phyloP scores from a whole-genome alignment of 148 eudicot genomes.

The Vaccinium myrtillus region DNA sequence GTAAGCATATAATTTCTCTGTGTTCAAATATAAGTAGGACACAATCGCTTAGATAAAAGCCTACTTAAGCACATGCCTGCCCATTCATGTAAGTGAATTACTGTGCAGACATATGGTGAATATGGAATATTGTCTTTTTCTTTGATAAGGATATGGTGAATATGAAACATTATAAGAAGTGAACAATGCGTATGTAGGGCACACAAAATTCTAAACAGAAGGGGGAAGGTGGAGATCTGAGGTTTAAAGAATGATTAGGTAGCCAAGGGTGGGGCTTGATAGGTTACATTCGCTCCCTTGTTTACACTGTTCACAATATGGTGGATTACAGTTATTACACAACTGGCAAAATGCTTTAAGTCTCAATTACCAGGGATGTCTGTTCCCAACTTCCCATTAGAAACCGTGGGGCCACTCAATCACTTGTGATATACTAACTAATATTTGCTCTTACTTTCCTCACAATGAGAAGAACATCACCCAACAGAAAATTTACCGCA shows the following conservation, averaged over 20 bases:
- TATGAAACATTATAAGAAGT: neutral
- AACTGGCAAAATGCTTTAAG: neutral
- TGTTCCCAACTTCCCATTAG: neutral
- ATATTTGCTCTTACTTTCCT: neutral
- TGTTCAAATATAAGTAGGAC: neutral
- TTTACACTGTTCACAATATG: neutral
- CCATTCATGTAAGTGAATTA: neutral
- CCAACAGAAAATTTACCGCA: neutral
- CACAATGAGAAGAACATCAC: neutral
- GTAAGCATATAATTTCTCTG: neutral
- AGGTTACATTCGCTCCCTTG: neutral
- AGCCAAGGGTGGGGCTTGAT: neutral
- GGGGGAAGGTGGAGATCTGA: neutral
- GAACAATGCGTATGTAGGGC: neutral
- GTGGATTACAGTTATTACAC: neutral
- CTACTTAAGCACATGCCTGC: neutral
- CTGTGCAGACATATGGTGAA: neutral
- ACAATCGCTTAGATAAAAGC: neutral
- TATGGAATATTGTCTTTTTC: neutral
- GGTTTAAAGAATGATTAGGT: conserved; percentile 7
- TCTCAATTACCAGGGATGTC: neutral
- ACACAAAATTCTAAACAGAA: neutral
- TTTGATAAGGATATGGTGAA: neutral
- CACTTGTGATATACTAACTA: neutral
- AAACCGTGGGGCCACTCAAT: neutral